These are phyloP conservation scores for Eucalyptus lansdowneana DNA, from an alignment of 345 rosid genomes.

Conservation along the genomic window DNA sequence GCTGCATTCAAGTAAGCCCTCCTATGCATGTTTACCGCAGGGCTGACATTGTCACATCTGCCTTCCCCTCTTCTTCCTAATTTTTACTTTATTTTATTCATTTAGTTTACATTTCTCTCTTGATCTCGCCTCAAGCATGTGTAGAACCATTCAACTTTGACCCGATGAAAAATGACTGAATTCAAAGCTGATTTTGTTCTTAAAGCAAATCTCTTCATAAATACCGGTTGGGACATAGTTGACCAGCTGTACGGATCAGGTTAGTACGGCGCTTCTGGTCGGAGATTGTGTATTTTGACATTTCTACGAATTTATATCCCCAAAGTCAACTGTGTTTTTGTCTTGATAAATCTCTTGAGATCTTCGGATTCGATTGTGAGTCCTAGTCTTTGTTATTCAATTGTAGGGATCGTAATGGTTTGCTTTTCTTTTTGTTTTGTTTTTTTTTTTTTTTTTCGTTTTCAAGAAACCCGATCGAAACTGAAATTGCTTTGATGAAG, in stretches of 20 bases:
- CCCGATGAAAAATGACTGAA: neutral
- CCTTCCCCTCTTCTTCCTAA: neutral
- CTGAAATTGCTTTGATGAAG: neutral
- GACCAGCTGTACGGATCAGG: neutral
- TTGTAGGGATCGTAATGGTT: neutral
- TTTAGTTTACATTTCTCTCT: neutral
- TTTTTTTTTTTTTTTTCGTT: neutral
- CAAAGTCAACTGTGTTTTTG: neutral
- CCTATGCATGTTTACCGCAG: neutral
- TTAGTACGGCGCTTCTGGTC: neutral
- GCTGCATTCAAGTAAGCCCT: neutral
- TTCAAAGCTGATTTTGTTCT: neutral
- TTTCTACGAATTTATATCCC: neutral
- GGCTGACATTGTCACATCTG: neutral
- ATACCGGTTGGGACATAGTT: neutral
- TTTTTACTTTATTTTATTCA: neutral
- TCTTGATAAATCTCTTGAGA: neutral
- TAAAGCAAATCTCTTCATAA: neutral
- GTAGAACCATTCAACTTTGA: neutral
- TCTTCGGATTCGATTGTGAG: neutral
- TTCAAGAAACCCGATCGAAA: neutral
- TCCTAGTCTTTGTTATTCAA: neutral
- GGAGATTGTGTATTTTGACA: neutral
- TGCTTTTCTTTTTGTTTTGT: neutral
- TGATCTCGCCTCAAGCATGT: neutral